Conservation (phyloP, 2,329 filamentous ascomycete genomes). For the Clonostachys sp. region DNA sequence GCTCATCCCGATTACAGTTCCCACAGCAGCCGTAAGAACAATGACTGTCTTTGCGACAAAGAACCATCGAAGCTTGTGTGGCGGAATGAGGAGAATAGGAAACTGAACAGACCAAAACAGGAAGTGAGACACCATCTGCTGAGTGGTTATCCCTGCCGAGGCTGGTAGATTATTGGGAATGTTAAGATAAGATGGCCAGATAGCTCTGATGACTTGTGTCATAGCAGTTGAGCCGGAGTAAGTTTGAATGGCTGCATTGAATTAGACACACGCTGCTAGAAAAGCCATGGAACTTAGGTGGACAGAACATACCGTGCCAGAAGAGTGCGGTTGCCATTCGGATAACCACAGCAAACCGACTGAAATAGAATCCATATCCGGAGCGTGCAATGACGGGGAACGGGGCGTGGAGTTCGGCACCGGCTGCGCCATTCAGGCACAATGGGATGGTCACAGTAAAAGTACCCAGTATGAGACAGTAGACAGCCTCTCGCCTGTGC, state of each 20-base stretch:
- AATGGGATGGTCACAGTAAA: constrained; percentile 42
- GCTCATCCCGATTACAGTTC: constrained; percentile 10
- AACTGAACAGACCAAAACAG: constrained; percentile 53
- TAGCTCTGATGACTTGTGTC: constrained; percentile 34
- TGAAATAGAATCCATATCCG: constrained; percentile 30
- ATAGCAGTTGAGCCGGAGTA: constrained; percentile 11
- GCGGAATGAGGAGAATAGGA: constrained; percentile 49
- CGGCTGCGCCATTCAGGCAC: constrained; percentile 28
- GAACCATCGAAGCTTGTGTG: constrained; percentile 45
- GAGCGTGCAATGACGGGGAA: constrained; percentile 27
- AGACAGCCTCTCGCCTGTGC: constrained; percentile 36
- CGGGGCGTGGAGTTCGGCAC: constrained; percentile 22
- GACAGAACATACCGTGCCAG: constrained; percentile 60
- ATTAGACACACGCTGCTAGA: too few species aligned
- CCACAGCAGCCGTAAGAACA: constrained; percentile 7
- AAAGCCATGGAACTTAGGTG: constrained; percentile 46
- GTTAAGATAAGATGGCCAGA: constrained; percentile 50
- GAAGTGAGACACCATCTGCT: constrained; percentile 52
- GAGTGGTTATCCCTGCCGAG: constrained; percentile 47
- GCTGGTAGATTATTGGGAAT: constrained; percentile 47
- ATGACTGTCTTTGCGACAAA: constrained; percentile 22
- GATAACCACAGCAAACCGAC: constrained; percentile 24
- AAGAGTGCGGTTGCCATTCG: constrained; percentile 40
- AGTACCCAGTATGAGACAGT: constrained; percentile 8
- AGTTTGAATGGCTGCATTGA: constrained; percentile 21